Conservation (phyloP, 1,284 basidiomycete genomes). For the Cryptococcus neoformans region DNA sequence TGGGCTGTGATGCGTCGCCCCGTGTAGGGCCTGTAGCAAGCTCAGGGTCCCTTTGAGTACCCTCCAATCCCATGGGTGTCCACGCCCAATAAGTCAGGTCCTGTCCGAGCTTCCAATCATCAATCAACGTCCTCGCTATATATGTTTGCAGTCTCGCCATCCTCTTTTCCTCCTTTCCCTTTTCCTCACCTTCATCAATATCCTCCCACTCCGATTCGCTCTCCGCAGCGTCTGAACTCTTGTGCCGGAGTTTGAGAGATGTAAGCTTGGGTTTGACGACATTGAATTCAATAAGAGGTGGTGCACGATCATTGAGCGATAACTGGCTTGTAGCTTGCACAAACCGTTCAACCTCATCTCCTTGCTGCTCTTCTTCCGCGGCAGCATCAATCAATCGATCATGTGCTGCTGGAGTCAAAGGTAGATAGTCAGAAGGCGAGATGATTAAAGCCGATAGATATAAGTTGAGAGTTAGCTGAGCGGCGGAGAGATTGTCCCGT, state of each 20-base stretch:
- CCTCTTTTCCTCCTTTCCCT: neutral
- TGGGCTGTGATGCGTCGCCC: neutral
- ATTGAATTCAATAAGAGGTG: neutral
- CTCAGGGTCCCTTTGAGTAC: neutral
- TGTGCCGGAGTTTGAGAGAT: too few species aligned
- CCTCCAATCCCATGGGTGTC: slow-evolving; percentile 6
- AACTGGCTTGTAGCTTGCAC: neutral
- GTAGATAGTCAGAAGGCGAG: slow-evolving; percentile 11
- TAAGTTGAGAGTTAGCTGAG: slow-evolving; percentile 21
- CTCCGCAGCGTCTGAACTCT: neutral
- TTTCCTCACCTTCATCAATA: neutral
- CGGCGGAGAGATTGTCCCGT: slow-evolving; percentile 2
- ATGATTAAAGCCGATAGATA: slow-evolving; percentile 16
- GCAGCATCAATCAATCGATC: neutral
- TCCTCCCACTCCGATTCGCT: neutral
- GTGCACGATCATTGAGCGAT: neutral
- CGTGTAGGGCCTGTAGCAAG: too few species aligned
- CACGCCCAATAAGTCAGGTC: slow-evolving; percentile 21
- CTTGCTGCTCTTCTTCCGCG: neutral
- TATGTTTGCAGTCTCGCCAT: slow-evolving; percentile 5
- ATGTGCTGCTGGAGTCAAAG: neutral
- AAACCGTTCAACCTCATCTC: neutral
- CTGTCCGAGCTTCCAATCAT: slow-evolving; percentile 27
- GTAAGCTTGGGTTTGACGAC: neutral
- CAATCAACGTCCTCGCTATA: slow-evolving; percentile 16